These are phyloP conservation scores for Botryosphaeria dothidea DNA, from an alignment of 2,329 filamentous ascomycete species.

Conservation along the genomic window DNA sequence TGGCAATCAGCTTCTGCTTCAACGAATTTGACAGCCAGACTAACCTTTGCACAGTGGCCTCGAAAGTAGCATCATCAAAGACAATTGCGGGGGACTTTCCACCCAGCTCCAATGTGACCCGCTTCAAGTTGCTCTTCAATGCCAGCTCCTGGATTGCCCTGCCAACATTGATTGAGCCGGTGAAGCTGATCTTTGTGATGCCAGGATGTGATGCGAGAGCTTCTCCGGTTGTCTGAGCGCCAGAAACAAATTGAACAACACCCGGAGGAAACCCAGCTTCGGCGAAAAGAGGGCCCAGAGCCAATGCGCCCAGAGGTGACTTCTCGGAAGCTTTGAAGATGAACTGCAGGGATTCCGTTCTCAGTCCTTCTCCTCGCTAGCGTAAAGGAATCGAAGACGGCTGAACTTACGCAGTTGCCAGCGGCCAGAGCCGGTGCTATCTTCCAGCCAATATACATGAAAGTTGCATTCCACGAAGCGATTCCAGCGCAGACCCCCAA, in stretches of 20 bases:
- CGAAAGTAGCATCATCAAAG: slow-evolving; percentile 75
- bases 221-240: slow-evolving; percentile 74
- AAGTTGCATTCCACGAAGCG: slow-evolving; percentile 72
- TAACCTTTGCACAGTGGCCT: slow-evolving; percentile 64
- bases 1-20: slow-evolving; percentile 76
- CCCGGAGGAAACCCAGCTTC: slow-evolving; percentile 78
- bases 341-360: slow-evolving; percentile 51
- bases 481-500: slow-evolving; percentile 84
- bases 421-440: slow-evolving; percentile 81
- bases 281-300: slow-evolving; percentile 64
- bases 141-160: slow-evolving; percentile 75
- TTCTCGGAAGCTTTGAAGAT: slow-evolving; percentile 73
- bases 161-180: slow-evolving; percentile 84
- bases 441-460: slow-evolving; percentile 70
- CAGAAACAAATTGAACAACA: slow-evolving; percentile 73
- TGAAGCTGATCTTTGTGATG: slow-evolving; percentile 87
- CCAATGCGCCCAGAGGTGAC: slow-evolving; percentile 69
- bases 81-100: slow-evolving; percentile 82
- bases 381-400: too few species aligned
- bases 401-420: slow-evolving; percentile 69
- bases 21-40: too few species aligned
- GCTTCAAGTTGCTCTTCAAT: slow-evolving; percentile 73
- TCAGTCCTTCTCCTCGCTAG: slow-evolving; percentile 40
- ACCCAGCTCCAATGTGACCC: slow-evolving; percentile 88
- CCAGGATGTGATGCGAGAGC: slow-evolving; percentile 70